A percentile compares a stretch with the other conserved stretches of the same genome.
phyloP scores from a whole-genome alignment of 257 asterid genomes.

The Scutellaria galericulata region DNA sequence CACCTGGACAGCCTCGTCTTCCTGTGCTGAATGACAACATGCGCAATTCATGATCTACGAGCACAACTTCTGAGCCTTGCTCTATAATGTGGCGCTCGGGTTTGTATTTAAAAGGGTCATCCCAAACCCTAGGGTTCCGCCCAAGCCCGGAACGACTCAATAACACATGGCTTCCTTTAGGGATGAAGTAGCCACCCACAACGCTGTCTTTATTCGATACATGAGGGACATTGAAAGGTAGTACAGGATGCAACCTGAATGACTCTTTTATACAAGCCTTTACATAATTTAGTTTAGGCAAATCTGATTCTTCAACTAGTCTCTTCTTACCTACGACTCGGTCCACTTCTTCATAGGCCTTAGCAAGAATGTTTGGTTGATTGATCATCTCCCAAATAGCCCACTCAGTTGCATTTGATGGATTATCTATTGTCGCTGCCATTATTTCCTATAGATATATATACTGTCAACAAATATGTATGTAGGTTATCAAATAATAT shows the following conservation, averaged over 20 bases:
- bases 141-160: conserved; percentile 45
- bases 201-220: conserved; percentile 28
- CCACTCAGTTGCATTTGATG: conserved; percentile 46
- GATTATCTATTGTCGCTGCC: conserved; percentile 37
- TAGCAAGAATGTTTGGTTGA: conserved; percentile 32
- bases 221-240: conserved; percentile 42
- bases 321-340: conserved; percentile 28
- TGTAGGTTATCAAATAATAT: not conserved
- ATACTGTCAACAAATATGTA: conserved; percentile 21
- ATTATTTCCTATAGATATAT: conserved; percentile 33
- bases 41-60: conserved; percentile 19
- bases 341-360: conserved; percentile 35
- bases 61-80: not conserved
- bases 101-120: conserved; percentile 27
- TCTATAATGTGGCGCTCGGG: conserved; percentile 39
- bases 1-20: conserved; percentile 35
- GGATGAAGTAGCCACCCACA: conserved; percentile 44
- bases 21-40: conserved; percentile 41
- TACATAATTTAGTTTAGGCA: conserved; percentile 35
- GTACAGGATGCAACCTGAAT: conserved; percentile 38
- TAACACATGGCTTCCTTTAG: conserved; percentile 43
- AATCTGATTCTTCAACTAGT: conserved; percentile 45
- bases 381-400: conserved; percentile 41
- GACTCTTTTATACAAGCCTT: conserved; percentile 45
- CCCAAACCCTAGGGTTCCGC: conserved; percentile 45